Evolutionary conservation across 352 stramenopile genomes (phyloP).

Genomic region (Phytophthora megakarya): DNA sequence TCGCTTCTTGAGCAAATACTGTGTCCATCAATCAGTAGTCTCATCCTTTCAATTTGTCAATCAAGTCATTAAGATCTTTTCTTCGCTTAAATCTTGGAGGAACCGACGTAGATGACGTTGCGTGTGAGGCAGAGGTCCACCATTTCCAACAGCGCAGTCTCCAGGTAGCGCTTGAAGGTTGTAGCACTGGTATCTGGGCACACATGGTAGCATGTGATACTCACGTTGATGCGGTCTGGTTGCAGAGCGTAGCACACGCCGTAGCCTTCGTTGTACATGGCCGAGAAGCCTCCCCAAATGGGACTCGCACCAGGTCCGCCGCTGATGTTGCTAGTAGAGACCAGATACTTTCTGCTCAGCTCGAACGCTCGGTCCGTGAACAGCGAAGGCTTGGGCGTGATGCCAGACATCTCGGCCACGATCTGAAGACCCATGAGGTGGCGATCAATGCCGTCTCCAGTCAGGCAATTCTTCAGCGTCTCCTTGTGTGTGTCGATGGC

Average conservation of each 20-base stretch:
- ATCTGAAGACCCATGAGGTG: slow-evolving; percentile 97
- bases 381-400: slow-evolving; percentile 86
- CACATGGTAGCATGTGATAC: slow-evolving; percentile 91
- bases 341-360: slow-evolving; percentile 93
- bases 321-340: slow-evolving; percentile 96
- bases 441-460: slow-evolving; percentile 92
- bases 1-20: too few species aligned
- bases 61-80: too few species aligned
- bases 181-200: slow-evolving; percentile 79
- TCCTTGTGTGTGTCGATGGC: slow-evolving; percentile 93
- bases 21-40: too few species aligned
- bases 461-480: slow-evolving; percentile 86
- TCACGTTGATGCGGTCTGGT: slow-evolving; percentile 94
- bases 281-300: slow-evolving; percentile 97
- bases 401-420: slow-evolving; percentile 91
- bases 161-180: slow-evolving; percentile 90
- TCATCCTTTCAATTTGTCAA: too few species aligned
- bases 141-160: slow-evolving; percentile 96
- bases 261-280: slow-evolving; percentile 95
- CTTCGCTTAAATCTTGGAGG: slow-evolving; percentile 85
- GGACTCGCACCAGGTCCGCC: slow-evolving; percentile 92
- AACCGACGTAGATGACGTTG: slow-evolving; percentile 91
- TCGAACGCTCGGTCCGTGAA: slow-evolving; percentile 95
- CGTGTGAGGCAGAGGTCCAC: slow-evolving; percentile 89
- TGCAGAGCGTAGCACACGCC: slow-evolving; percentile 97